Conservation (phyloP, 2,329 filamentous ascomycete species). For the Neofusicoccum laricinum region DNA sequence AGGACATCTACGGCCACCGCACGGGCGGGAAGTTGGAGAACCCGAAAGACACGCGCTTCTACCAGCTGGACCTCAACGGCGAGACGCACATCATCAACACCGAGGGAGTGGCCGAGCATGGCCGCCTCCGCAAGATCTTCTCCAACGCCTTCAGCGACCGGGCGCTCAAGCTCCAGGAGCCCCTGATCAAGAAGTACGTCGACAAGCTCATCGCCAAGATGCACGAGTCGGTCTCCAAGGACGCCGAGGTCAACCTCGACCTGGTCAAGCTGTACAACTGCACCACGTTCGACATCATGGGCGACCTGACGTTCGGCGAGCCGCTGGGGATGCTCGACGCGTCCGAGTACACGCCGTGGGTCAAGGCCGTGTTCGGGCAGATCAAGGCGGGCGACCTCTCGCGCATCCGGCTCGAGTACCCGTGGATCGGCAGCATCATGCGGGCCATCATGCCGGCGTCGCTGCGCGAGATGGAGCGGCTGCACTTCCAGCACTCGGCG, state of each 20-base stretch:
- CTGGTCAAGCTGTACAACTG: constrained; percentile 13
- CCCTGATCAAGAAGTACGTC: constrained; percentile 32
- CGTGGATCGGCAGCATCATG: background rate
- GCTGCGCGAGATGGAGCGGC: background rate
- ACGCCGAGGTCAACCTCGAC: constrained; percentile 22
- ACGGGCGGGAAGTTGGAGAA: background rate
- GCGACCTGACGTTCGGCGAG: constrained; percentile 32
- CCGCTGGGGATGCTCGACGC: constrained; percentile 30
- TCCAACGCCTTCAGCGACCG: constrained; percentile 32
- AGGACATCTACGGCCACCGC: constrained; percentile 19
- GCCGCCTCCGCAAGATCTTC: constrained; percentile 17
- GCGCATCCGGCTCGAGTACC: background rate
- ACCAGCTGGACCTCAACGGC: background rate
- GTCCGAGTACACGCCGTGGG: constrained; percentile 32
- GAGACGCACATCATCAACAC: background rate
- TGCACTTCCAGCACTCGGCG: background rate
- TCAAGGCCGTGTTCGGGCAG: constrained; percentile 26
- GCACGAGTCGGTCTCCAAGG: constrained; percentile 20
- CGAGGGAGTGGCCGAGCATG: constrained; percentile 23
- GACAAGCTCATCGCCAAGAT: constrained; percentile 25
- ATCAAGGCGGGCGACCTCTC: constrained; percentile 19
- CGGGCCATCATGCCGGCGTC: background rate
- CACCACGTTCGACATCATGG: constrained; percentile 35
- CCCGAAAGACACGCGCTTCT: constrained; percentile 11
- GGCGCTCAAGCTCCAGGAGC: constrained; percentile 29